Evolutionary conservation across 495 filamentous ascomycete species (phyloP).

Genomic region (Aspergillus saccharolyticus): DNA sequence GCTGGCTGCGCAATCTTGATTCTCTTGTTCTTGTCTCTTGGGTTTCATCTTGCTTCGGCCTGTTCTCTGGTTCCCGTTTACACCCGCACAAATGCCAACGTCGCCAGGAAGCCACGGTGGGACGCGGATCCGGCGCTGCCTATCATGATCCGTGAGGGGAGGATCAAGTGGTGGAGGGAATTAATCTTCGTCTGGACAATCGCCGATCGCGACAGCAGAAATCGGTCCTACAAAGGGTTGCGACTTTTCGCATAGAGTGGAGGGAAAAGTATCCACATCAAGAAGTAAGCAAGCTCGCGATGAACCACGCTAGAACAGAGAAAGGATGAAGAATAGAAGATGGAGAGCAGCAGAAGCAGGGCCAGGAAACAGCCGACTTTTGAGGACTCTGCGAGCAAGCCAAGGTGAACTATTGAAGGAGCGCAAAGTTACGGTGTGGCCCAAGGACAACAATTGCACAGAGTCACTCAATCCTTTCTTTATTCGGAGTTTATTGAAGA

Average conservation of each 20-base stretch:
- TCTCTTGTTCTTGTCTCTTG: background rate
- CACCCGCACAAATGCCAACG: slow-evolving; percentile 19
- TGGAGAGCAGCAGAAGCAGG: background rate
- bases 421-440: slow-evolving; percentile 17
- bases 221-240: background rate
- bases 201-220: background rate
- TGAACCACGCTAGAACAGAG: background rate
- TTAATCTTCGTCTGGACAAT: background rate
- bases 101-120: slow-evolving; percentile 28
- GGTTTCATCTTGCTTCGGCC: slow-evolving; percentile 5
- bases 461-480: slow-evolving; percentile 1
- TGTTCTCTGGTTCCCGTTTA: slow-evolving; percentile 17
- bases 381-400: background rate
- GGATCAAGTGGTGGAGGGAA: slow-evolving; percentile 1
- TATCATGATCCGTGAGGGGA: slow-evolving; percentile 23
- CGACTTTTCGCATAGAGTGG: background rate
- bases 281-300: background rate
- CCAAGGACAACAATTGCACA: slow-evolving; percentile 3
- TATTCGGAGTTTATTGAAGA: background rate
- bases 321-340: background rate
- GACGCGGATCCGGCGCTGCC: slow-evolving; percentile 32
- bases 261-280: background rate
- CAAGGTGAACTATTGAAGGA: slow-evolving; percentile 4
- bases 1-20: slow-evolving; percentile 1
- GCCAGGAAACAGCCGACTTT: slow-evolving; percentile 1